Conservation (phyloP, 805 yeast species). For the Starmerella apis region DNA sequence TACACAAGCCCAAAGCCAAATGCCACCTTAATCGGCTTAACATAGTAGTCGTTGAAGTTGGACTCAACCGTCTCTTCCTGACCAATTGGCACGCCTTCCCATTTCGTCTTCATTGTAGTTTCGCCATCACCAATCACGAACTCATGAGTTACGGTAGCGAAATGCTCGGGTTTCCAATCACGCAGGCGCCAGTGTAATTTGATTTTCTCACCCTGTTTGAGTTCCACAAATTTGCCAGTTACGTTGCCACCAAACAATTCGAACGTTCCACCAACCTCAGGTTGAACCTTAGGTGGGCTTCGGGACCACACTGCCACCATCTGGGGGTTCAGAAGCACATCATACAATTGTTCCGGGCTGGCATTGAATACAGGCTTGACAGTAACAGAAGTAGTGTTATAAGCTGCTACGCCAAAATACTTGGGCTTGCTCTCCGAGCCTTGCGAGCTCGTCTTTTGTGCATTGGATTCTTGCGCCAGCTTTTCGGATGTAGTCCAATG, state of each 20-base stretch:
- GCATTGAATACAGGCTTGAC: conserved; percentile 76
- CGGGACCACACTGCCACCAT: conserved; percentile 89
- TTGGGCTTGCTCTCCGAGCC: conserved; percentile 9
- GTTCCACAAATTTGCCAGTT: conserved; percentile 52
- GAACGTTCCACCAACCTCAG: conserved; percentile 52
- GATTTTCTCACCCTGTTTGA: conserved; percentile 50
- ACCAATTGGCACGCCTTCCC: conserved; percentile 88
- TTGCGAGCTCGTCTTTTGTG: conserved; percentile 18
- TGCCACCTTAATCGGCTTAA: conserved; percentile 76
- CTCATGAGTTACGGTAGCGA: conserved; percentile 53
- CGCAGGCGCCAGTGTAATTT: conserved; percentile 76
- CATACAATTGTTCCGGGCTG: conserved; percentile 73
- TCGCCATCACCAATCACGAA: conserved; percentile 75
- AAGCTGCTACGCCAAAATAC: conserved; percentile 37
- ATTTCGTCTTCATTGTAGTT: conserved; percentile 65
- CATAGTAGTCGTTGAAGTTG: conserved; percentile 82
- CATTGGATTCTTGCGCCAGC: conserved; percentile 1
- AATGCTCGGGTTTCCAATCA: conserved; percentile 82
- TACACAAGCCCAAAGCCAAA: conserved; percentile 73
- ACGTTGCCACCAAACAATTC: conserved; percentile 81
- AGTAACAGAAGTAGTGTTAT: conserved; percentile 71
- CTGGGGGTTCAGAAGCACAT: conserved; percentile 63
- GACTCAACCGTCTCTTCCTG: conserved; percentile 78
- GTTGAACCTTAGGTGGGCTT: conserved; percentile 49
- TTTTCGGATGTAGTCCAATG: conserved; percentile 18